Percentiles rank a stretch among this genome's conserved stretches.
phyloP scores from a whole-genome alignment of 106 monocot species.

The Phalaenopsis equestris region DNA sequence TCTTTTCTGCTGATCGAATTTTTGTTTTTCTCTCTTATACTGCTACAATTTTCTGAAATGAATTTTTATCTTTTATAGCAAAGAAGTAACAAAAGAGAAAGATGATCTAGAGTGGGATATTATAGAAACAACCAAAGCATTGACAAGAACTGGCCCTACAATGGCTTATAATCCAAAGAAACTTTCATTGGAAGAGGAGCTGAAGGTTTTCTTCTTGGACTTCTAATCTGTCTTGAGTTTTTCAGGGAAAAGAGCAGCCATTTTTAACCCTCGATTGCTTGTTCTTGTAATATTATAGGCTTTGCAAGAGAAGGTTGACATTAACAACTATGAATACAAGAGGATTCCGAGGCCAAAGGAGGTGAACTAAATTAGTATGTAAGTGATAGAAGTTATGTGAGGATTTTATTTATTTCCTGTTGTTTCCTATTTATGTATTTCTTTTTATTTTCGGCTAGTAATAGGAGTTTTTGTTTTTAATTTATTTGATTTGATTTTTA shows the following conservation, averaged over 20 bases:
- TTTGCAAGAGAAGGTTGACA: slow-evolving; percentile 72
- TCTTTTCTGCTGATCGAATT: background rate
- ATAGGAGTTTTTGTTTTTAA: no score
- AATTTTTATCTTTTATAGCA: slow-evolving; percentile 24
- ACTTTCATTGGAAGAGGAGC: slow-evolving; percentile 78
- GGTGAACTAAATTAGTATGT: slow-evolving; percentile 14
- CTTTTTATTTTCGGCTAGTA: no score
- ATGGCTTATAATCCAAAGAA: slow-evolving; percentile 74
- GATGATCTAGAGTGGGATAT: slow-evolving; percentile 91
- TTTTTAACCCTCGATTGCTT: background rate
- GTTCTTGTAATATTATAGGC: slow-evolving; percentile 27
- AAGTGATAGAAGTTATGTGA: background rate
- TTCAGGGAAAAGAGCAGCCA: background rate
- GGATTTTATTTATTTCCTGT: no score
- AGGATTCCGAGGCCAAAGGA: slow-evolving; percentile 52
- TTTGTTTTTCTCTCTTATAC: background rate
- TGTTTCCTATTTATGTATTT: no score
- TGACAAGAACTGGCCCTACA: slow-evolving; percentile 72
- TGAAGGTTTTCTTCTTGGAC: slow-evolving; percentile 38
- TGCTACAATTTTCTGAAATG: background rate
- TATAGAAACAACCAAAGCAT: slow-evolving; percentile 63
- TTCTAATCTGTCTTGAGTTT: background rate
- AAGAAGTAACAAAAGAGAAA: slow-evolving; percentile 86
- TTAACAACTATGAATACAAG: slow-evolving; percentile 77
- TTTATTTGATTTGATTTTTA: no score